A percentile compares a stretch with the other conserved stretches of the same genome.
Evolutionary conservation across 208 protist genomes (phyloP).

Genomic region (Wallacemonas rigidus): DNA sequence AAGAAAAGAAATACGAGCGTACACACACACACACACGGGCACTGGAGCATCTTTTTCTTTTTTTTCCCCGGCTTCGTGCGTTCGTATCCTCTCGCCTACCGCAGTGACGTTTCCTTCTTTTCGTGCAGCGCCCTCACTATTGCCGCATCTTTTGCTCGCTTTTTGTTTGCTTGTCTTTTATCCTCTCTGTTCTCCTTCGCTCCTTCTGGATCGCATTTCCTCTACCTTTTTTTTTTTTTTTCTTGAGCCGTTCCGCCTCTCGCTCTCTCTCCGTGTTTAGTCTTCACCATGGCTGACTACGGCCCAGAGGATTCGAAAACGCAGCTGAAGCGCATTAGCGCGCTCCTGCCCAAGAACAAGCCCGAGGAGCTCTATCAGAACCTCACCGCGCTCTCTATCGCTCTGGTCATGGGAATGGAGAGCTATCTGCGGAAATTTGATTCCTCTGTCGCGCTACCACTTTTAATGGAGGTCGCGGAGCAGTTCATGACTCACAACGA

Average conservation of each 20-base stretch:
- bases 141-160: background rate
- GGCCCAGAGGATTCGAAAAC: constrained; percentile 43
- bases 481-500: constrained; percentile 28
- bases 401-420: constrained; percentile 87
- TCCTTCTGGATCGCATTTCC: background rate
- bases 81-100: background rate
- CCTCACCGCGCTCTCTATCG: constrained; percentile 58
- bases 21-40: no score
- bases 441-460: constrained; percentile 40
- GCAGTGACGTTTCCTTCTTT: background rate
- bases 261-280: background rate
- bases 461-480: constrained; percentile 55
- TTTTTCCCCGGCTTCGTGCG: constrained; percentile 8
- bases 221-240: constrained; percentile 14
- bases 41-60: background rate
- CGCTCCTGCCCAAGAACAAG: constrained; percentile 36
- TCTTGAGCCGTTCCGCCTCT: no score
- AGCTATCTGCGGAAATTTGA: constrained; percentile 81
- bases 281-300: constrained; percentile 26
- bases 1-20: no score
- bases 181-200: background rate
- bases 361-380: constrained; percentile 44
- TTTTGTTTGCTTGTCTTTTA: constrained; percentile 19
- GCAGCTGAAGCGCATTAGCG: constrained; percentile 60
- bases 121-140: background rate